Evolutionary conservation across 2,329 filamentous ascomycete species (phyloP).

Genomic region (Hypocreales sp.): DNA sequence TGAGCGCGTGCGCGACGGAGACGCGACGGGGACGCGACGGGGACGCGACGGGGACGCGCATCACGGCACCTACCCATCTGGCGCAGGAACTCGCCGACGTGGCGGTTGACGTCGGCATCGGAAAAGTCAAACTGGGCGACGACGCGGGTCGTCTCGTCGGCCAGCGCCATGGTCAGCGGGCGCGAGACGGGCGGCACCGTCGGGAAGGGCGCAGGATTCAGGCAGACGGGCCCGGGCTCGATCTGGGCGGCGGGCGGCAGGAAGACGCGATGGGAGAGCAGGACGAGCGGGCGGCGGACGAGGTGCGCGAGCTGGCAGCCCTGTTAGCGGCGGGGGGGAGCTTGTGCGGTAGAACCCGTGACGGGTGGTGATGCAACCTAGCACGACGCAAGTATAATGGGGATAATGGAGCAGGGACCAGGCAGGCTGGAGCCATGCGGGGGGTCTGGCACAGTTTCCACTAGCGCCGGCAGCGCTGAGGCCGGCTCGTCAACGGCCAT

Average conservation of each 20-base stretch:
- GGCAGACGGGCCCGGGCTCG: conserved; percentile 33
- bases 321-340: too few species aligned
- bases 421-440: too few species aligned
- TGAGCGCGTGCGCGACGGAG: conserved; percentile 1
- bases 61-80: conserved; percentile 50
- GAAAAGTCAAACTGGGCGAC: conserved; percentile 76
- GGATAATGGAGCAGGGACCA: too few species aligned
- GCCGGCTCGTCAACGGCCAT: too few species aligned
- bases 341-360: too few species aligned
- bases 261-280: conserved; percentile 13
- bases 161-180: conserved; percentile 44
- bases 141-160: conserved; percentile 62
- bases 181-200: conserved; percentile 36
- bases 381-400: too few species aligned
- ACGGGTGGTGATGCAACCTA: too few species aligned
- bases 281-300: conserved; percentile 8
- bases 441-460: too few species aligned
- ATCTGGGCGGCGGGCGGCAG: conserved; percentile 15
- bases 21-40: neutral
- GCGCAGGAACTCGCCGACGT: conserved; percentile 70
- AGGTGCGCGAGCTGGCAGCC: too few species aligned
- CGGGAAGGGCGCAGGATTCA: conserved; percentile 37
- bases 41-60: neutral
- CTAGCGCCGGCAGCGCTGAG: too few species aligned
- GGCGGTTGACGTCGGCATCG: conserved; percentile 61